phyloP scores from a whole-genome alignment of 2,329 filamentous ascomycete species.

The Teratosphaeria zuluensis region DNA sequence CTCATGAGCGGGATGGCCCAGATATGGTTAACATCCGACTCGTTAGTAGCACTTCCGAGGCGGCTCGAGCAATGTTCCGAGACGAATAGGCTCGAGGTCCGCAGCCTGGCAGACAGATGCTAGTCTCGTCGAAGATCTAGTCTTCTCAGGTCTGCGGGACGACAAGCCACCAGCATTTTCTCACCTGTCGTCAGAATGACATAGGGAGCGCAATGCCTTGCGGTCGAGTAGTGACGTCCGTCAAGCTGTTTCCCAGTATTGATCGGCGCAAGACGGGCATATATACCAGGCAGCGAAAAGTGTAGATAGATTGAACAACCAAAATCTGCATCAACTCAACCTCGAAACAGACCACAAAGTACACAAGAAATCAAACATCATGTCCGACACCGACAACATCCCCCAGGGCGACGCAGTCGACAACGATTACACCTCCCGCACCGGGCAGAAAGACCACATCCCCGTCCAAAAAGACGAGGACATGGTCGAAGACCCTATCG shows the following conservation, averaged over 20 bases:
- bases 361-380: not conserved
- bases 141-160: no score
- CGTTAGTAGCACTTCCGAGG: no score
- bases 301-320: no score
- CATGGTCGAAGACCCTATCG: slow-evolving; percentile 37
- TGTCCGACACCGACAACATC: slow-evolving; percentile 2
- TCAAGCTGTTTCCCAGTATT: not conserved
- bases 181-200: not conserved
- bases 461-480: slow-evolving; percentile 40
- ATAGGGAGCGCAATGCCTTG: not conserved
- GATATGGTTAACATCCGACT: no score
- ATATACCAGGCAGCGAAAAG: not conserved
- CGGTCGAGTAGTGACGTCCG: not conserved
- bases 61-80: no score
- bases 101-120: not conserved
- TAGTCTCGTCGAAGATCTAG: not conserved
- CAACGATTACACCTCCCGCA: slow-evolving; percentile 39
- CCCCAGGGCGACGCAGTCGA: slow-evolving; percentile 29
- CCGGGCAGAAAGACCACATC: slow-evolving; percentile 38
- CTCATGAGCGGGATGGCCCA: no score
- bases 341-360: not conserved
- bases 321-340: no score
- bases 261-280: not conserved
- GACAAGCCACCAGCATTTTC: not conserved
- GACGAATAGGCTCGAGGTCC: not conserved